These are phyloP conservation scores for Medicago lupulina DNA, from an alignment of 306 rosid genomes.

Conservation along the genomic window DNA sequence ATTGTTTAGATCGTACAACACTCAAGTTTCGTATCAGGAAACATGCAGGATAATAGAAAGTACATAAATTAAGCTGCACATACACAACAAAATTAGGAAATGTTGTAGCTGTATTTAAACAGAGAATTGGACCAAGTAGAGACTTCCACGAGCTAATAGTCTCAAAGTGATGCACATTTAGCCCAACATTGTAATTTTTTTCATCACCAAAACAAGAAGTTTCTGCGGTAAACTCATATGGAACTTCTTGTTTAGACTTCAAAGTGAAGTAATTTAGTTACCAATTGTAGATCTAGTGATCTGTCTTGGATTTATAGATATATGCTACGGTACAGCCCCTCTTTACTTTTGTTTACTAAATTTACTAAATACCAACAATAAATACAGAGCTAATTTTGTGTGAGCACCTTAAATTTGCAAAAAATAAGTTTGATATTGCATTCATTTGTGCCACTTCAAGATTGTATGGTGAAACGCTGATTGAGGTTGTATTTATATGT, in stretches of 20 bases:
- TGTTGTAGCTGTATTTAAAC: no score
- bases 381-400: constrained; percentile 6
- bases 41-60: no score
- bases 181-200: no score
- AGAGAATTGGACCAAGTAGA: no score
- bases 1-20: no score
- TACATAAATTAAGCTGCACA: no score
- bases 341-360: not conserved
- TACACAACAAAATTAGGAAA: no score
- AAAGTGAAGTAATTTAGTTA: not conserved
- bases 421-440: constrained; percentile 15
- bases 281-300: not conserved
- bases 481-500: not conserved
- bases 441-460: constrained; percentile 4
- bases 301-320: not conserved
- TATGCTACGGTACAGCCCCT: not conserved
- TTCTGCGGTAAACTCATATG: no score
- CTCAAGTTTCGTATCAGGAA: no score
- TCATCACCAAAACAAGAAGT: no score
- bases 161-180: no score
- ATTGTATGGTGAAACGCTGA: constrained; percentile 30
- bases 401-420: not conserved
- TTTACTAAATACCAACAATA: constrained; percentile 17
- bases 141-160: no score
- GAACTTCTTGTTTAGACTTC: not conserved